These are phyloP conservation scores for Cutaneotrichosporon sp. DNA, from an alignment of 1,284 basidiomycete genomes.

Conservation along the genomic window DNA sequence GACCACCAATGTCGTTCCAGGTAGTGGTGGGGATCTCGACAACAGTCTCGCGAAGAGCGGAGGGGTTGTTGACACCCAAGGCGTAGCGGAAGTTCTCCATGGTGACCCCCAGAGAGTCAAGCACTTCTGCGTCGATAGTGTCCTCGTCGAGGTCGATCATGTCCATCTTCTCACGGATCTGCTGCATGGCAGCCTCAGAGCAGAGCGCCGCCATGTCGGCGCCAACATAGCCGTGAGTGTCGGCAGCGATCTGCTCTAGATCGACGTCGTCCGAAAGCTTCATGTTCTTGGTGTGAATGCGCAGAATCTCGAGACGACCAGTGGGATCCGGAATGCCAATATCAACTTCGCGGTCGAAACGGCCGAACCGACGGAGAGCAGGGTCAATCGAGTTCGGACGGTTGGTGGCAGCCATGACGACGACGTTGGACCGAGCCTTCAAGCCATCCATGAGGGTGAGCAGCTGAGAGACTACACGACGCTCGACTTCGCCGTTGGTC, in stretches of 20 bases:
- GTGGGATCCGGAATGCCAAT: conserved; percentile 99
- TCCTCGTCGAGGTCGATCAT: conserved; percentile 88
- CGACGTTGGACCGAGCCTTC: conserved; percentile 96
- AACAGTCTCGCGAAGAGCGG: conserved; percentile 90
- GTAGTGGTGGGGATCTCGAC: conserved; percentile 94
- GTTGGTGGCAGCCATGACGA: conserved; percentile 99
- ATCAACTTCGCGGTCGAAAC: conserved; percentile 98
- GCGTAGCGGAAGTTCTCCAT: conserved; percentile 99
- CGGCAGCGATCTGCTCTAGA: conserved; percentile 95
- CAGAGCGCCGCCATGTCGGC: conserved; percentile 95
- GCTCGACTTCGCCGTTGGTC: conserved; percentile 98
- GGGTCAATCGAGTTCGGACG: conserved; percentile 96
- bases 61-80: conserved; percentile 90
- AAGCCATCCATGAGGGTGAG: conserved; percentile 98
- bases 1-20: conserved; percentile 98
- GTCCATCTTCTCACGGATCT: conserved; percentile 98
- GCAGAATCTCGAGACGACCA: conserved; percentile 94
- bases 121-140: conserved; percentile 93
- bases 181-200: conserved; percentile 97
- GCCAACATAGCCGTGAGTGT: conserved; percentile 98
- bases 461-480: conserved; percentile 95
- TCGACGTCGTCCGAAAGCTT: conserved; percentile 97
- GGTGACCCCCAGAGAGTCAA: conserved; percentile 90
- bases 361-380: conserved; percentile 93
- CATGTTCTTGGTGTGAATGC: conserved; percentile 99